Evolutionary conservation across 2,329 filamentous ascomycete species (phyloP).

Genomic region (Hypocreales sp.): DNA sequence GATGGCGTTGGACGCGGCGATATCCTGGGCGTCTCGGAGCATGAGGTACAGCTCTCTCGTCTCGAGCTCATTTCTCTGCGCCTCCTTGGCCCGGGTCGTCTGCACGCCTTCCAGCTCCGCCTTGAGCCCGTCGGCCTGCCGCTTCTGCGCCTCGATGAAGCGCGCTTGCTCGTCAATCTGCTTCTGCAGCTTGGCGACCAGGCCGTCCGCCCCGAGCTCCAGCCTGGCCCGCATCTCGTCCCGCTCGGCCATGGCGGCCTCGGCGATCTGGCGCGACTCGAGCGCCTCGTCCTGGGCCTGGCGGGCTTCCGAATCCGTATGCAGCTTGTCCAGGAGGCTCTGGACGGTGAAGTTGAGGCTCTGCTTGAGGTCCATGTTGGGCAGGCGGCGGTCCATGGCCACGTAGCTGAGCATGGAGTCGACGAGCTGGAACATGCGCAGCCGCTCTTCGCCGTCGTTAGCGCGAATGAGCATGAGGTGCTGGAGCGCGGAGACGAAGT

Average conservation of each 20-base stretch:
- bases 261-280: slow-evolving; percentile 82
- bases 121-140: slow-evolving; percentile 78
- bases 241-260: slow-evolving; percentile 88
- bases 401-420: slow-evolving; percentile 99
- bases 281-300: slow-evolving; percentile 84
- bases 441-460: slow-evolving; percentile 78
- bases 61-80: slow-evolving; percentile 89
- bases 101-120: slow-evolving; percentile 80
- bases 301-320: slow-evolving; percentile 88
- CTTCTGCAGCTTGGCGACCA: slow-evolving; percentile 84
- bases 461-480: slow-evolving; percentile 87
- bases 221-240: slow-evolving; percentile 86
- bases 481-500: slow-evolving; percentile 90
- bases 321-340: slow-evolving; percentile 83
- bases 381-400: slow-evolving; percentile 88
- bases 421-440: slow-evolving; percentile 93
- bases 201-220: slow-evolving; percentile 80
- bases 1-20: slow-evolving; percentile 70
- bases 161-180: slow-evolving; percentile 86
- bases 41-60: slow-evolving; percentile 95
- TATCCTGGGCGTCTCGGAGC: slow-evolving; percentile 92
- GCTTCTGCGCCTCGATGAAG: slow-evolving; percentile 75
- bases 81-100: slow-evolving; percentile 71
- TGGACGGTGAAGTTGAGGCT: slow-evolving; percentile 96
- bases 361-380: slow-evolving; percentile 96